Conservation (phyloP, 2,329 filamentous ascomycete genomes). For the Albophoma yamanashiensis region DNA sequence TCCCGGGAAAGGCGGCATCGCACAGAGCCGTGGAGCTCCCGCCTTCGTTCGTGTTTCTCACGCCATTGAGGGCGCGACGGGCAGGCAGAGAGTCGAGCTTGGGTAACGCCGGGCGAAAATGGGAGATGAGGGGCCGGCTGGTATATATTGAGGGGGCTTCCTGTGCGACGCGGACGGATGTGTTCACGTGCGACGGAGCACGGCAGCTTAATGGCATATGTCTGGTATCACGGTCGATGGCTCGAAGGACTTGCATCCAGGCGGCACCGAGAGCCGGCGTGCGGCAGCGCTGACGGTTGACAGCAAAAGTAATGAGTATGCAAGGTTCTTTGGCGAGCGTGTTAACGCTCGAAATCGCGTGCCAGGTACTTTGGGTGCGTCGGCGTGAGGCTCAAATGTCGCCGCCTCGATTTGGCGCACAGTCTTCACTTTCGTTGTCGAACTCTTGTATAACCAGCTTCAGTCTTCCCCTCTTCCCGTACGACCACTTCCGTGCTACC, state of each 20-base stretch:
- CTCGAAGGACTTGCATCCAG: not conserved
- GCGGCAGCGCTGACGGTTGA: not conserved
- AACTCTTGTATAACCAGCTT: not conserved
- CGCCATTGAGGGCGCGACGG: not conserved
- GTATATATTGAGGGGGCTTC: not conserved
- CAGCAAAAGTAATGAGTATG: not conserved
- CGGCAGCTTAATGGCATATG: slow-evolving; percentile 1
- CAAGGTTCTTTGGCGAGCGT: not conserved
- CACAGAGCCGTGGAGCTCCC: not conserved
- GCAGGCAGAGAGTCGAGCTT: not conserved
- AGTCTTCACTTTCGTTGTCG: not conserved
- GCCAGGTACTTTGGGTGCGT: not conserved
- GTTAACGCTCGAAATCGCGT: not conserved
- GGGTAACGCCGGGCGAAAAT: slow-evolving; percentile 1
- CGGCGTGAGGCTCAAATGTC: not conserved
- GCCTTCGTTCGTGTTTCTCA: not conserved
- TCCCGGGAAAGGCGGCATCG: not conserved
- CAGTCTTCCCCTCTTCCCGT: slow-evolving; percentile 1
- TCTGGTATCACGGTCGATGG: not conserved
- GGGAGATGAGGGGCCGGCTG: not conserved
- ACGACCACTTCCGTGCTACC: slow-evolving; percentile 8
- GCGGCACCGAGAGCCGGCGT: not conserved
- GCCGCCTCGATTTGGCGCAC: too few species aligned
- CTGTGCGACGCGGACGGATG: not conserved
- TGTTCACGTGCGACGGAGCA: not conserved